Evolutionary conservation across 352 stramenopile species (phyloP).

Genomic region (Phytophthora tubulina): DNA sequence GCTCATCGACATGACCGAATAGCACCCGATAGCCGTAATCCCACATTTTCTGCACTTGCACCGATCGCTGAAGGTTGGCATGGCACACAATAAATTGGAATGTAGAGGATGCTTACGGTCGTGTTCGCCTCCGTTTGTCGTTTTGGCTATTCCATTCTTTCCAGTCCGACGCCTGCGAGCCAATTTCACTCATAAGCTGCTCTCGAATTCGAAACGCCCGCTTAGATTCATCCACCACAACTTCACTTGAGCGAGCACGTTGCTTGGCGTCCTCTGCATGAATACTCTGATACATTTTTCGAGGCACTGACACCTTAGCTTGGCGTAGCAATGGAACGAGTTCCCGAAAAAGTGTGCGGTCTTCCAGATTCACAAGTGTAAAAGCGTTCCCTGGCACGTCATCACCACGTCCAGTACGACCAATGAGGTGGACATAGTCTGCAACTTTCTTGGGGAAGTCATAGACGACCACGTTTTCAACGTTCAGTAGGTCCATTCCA

Average conservation of each 20-base stretch:
- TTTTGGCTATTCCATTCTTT: slow-evolving; percentile 44
- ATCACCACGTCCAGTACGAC: slow-evolving; percentile 51
- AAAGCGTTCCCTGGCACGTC: slow-evolving; percentile 40
- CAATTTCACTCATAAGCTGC: slow-evolving; percentile 31
- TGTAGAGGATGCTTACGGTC: background rate
- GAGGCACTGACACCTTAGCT: slow-evolving; percentile 41
- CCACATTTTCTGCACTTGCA: slow-evolving; percentile 9
- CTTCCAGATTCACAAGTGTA: slow-evolving; percentile 57
- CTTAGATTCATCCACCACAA: slow-evolving; percentile 56
- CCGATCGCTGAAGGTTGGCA: background rate
- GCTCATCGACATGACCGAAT: slow-evolving; percentile 4
- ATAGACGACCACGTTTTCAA: slow-evolving; percentile 80
- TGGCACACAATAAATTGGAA: background rate
- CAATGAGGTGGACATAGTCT: slow-evolving; percentile 78
- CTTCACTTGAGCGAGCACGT: slow-evolving; percentile 13
- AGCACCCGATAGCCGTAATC: slow-evolving; percentile 1
- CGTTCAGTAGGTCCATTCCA: slow-evolving; percentile 72
- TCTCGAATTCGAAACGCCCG: slow-evolving; percentile 55
- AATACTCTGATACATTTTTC: slow-evolving; percentile 56
- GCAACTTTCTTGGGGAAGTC: slow-evolving; percentile 66
- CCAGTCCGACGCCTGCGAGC: slow-evolving; percentile 36
- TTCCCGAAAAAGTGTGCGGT: slow-evolving; percentile 53
- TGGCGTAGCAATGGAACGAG: slow-evolving; percentile 48
- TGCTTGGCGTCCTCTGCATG: slow-evolving; percentile 32
- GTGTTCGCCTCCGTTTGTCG: slow-evolving; percentile 35